Evolutionary conservation across 306 rosid species (phyloP).

Genomic region (Rosa rugosa): DNA sequence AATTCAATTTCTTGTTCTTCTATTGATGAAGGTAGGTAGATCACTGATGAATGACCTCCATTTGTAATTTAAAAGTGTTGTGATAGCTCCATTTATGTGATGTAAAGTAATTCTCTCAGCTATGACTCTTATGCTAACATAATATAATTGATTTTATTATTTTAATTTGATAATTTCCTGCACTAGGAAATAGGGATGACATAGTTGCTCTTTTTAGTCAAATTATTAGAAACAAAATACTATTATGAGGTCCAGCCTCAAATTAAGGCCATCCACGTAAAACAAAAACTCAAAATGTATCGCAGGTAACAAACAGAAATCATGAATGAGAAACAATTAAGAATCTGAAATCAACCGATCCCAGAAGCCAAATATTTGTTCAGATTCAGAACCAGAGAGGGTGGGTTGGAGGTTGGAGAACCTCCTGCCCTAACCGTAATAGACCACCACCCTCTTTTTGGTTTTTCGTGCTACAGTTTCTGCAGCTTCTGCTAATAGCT

Average conservation of each 20-base stretch:
- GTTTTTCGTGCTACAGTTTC: background rate
- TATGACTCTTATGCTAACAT: background rate
- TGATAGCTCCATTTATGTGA: background rate
- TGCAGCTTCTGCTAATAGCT: background rate
- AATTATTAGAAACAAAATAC: background rate
- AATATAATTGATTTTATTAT: background rate
- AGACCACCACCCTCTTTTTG: conserved; percentile 5
- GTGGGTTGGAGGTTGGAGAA: conserved; percentile 16
- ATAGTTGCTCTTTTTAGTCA: background rate
- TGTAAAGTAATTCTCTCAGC: background rate
- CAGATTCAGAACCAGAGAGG: conserved; percentile 15
- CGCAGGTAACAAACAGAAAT: background rate
- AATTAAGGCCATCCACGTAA: conserved; percentile 3
- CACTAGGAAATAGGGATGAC: background rate
- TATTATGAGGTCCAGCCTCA: conserved; percentile 10
- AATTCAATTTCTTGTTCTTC: conserved; percentile 81
- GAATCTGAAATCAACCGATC: background rate
- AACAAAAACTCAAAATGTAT: background rate
- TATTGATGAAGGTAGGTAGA: conserved; percentile 71
- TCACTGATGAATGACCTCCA: conserved; percentile 13
- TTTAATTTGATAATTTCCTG: background rate
- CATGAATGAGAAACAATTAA: conserved; percentile 2
- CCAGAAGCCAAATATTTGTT: conserved; percentile 14
- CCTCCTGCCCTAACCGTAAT: background rate
- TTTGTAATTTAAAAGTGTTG: background rate